Conservation (phyloP, 116 monocot species). For the Posidonia oceanica region DNA sequence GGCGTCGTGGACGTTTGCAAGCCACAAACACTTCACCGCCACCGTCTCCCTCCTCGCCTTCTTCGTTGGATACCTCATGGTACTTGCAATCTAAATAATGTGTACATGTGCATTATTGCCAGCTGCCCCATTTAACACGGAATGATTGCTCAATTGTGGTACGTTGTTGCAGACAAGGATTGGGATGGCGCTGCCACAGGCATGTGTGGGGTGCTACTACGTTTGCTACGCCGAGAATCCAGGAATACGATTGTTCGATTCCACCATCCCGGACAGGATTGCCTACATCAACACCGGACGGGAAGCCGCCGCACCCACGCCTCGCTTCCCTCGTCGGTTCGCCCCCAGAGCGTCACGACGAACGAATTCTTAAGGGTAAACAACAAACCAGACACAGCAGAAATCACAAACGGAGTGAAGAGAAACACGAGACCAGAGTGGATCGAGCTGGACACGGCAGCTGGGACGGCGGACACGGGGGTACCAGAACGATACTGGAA, state of each 20-base stretch:
- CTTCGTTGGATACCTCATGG: slow-evolving; percentile 95
- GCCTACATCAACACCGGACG: slow-evolving; percentile 27
- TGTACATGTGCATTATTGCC: background rate
- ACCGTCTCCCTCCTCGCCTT: slow-evolving; percentile 87
- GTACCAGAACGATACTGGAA: background rate
- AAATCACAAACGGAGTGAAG: background rate
- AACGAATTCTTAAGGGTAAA: background rate
- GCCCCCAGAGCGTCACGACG: background rate
- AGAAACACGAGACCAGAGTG: background rate
- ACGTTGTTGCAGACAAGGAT: slow-evolving; percentile 63
- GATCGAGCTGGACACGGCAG: too few relatives aligned
- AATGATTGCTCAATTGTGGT: background rate
- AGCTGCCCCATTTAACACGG: background rate
- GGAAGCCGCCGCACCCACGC: slow-evolving; percentile 31
- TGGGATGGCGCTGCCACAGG: slow-evolving; percentile 89
- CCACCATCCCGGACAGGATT: slow-evolving; percentile 68
- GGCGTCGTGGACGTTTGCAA: slow-evolving; percentile 58
- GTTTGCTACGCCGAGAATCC: slow-evolving; percentile 96
- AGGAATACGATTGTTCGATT: slow-evolving; percentile 48
- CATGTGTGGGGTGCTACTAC: slow-evolving; percentile 91
- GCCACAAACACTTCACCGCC: slow-evolving; percentile 52
- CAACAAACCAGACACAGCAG: background rate
- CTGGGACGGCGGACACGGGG: background rate
- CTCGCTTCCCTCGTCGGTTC: slow-evolving; percentile 45
- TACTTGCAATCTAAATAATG: slow-evolving; percentile 1